Evolutionary conservation across 805 yeast genomes (phyloP), one percentile per base, ranked within the genome.

Genomic region (Wickerhamiella shivajii): DNA sequence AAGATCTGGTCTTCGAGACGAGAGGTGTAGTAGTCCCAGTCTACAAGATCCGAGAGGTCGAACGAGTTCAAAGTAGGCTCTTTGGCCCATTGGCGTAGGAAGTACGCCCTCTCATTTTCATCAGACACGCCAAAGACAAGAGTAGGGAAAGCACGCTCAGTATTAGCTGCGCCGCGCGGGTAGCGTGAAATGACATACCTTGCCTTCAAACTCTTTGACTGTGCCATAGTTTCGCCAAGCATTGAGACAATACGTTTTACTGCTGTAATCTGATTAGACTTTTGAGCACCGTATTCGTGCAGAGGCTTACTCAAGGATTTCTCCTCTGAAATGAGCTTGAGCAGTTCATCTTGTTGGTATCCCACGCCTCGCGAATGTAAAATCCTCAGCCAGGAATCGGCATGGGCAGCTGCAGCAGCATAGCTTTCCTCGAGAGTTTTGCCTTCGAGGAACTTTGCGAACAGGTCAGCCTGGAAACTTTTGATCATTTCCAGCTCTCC

Each of bases 61-160:
- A 81, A 81, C 31, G 74, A 71, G 3, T 72, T 78, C 27, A 87
- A 53, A 0, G 79, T 63, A 0, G 79, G 72, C 45, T 87, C 93
- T 37, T 71, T 65, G 24, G 85, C 62, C 99, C 99, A 90, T 47
- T 80, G 74, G 46, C 85, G 69, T 49, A 90, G 56, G 49, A 70
- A 90, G 27, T 67, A 67, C 12, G 42, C 15, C 39, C 74, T 67
- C 52, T 83, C 84, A 34, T 77, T 76, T 3, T 64, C 51, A 8
- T 62, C 45, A 19, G 84, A 95, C 0, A 96, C 76, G 0, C 94
- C 77, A 51, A 90, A 92, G 13, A 90, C 84, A 0, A 95, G 90
- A 5, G 92, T 93, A 0, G 99, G 99, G 28, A 90, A 66, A 0
- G 99, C 98, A 44, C 99, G 67, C 49, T 87, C 97, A 0, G 98